Evolutionary conservation across 768 basidiomycete genomes (phyloP).

Genomic region (Tephrocybe rancida): DNA sequence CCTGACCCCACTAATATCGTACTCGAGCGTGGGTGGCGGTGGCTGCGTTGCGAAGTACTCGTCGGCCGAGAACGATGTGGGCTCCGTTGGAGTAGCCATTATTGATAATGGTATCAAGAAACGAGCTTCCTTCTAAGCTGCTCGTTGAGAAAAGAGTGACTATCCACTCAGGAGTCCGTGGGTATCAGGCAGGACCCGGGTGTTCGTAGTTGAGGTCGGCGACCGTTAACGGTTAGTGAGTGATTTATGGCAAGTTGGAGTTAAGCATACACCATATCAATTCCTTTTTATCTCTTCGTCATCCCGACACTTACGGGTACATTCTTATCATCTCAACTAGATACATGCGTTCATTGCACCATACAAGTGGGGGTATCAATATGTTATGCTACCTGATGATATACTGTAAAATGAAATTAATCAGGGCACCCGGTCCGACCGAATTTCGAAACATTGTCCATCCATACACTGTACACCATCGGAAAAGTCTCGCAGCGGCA

Average conservation of each 20-base stretch:
- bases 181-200: background rate
- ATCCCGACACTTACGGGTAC: no score
- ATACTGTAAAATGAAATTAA: constrained; percentile 9
- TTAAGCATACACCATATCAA: no score
- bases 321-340: background rate
- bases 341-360: background rate
- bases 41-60: constrained; percentile 89
- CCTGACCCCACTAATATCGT: constrained; percentile 63
- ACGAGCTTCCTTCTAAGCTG: no score
- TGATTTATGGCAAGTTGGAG: no score
- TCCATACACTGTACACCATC: background rate
- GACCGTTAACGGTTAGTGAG: no score
- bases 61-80: constrained; percentile 77
- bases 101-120: background rate
- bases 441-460: background rate
- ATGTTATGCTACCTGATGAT: constrained; percentile 2
- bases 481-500: background rate
- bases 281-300: background rate
- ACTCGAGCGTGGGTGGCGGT: constrained; percentile 72
- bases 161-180: background rate
- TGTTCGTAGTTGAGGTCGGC: background rate
- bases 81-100: constrained; percentile 21
- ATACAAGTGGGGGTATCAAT: constrained; percentile 15
- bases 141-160: no score
- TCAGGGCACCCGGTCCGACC: no score